A percentile compares a stretch with the other conserved stretches of the same genome.
phyloP scores from a whole-genome alignment of 306 rosid species.

The Cicer cuneatum region DNA sequence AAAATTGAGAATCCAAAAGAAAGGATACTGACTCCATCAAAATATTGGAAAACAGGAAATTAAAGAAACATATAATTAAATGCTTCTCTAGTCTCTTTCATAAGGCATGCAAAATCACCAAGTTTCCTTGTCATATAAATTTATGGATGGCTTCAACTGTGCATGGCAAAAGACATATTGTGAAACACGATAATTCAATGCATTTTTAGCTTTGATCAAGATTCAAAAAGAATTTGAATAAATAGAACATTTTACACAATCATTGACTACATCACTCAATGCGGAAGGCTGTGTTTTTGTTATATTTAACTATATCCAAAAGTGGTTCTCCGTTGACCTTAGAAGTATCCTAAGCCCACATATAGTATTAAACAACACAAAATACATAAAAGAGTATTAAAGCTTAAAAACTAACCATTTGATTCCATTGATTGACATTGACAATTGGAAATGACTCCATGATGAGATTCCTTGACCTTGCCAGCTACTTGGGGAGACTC shows the following conservation, averaged over 20 bases:
- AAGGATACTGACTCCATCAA: no score
- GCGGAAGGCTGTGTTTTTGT: neutral
- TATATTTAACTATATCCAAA: constrained; percentile 34
- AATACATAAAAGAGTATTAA: neutral
- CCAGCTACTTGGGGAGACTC: constrained; percentile 35
- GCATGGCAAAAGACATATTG: neutral
- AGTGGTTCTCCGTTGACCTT: constrained; percentile 31
- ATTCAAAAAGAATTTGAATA: no score
- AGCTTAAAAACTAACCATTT: constrained; percentile 54
- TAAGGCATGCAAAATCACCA: no score
- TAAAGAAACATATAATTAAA: no score
- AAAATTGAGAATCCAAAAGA: neutral
- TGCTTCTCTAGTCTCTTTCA: no score
- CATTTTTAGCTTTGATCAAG: no score
- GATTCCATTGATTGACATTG: constrained; percentile 47
- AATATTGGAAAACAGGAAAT: no score
- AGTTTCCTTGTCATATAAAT: no score
- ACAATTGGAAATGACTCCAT: constrained; percentile 48
- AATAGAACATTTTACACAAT: no score
- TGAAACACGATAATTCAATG: no score
- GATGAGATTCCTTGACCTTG: constrained; percentile 39
- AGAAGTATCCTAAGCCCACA: neutral
- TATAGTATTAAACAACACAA: neutral
- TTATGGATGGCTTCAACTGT: neutral
- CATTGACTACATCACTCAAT: no score